A percentile compares a stretch with the other conserved stretches of the same genome.
phyloP scores from a whole-genome alignment of 176 grass and related monocot species.

The Eremochloa ophiuroides region DNA sequence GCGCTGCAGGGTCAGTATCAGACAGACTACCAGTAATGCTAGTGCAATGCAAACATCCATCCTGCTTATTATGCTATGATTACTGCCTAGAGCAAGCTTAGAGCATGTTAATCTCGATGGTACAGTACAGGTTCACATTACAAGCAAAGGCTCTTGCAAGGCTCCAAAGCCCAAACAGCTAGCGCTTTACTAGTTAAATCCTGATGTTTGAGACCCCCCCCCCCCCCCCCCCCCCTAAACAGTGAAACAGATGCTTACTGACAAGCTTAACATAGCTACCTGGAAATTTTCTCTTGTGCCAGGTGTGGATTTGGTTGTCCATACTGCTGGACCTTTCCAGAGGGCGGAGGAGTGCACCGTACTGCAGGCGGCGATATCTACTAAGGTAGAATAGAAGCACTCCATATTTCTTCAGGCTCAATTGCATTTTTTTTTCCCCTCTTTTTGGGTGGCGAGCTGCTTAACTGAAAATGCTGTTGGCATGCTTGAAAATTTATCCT shows the following conservation, averaged over 20 bases:
- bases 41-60: background rate
- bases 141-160: background rate
- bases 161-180: background rate
- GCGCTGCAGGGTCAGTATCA: slow-evolving; percentile 46
- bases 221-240: no score
- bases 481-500: background rate
- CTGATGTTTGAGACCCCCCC: background rate
- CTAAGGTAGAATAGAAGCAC: slow-evolving; percentile 52
- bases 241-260: background rate
- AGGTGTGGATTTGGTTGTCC: slow-evolving; percentile 85
- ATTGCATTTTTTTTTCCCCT: background rate
- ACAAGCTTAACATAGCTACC: background rate
- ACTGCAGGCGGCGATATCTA: slow-evolving; percentile 76
- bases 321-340: slow-evolving; percentile 91
- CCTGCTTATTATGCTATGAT: background rate
- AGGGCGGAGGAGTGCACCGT: slow-evolving; percentile 57
- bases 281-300: background rate
- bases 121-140: background rate
- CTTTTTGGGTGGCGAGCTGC: background rate
- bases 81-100: background rate
- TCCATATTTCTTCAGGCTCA: background rate
- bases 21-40: background rate
- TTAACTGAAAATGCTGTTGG: background rate
- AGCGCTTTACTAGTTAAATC: background rate
- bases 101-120: background rate